Base-by-base conservation (phyloP, 2,329 filamentous ascomycete species). In the Xylariaceae sp. region DNA sequence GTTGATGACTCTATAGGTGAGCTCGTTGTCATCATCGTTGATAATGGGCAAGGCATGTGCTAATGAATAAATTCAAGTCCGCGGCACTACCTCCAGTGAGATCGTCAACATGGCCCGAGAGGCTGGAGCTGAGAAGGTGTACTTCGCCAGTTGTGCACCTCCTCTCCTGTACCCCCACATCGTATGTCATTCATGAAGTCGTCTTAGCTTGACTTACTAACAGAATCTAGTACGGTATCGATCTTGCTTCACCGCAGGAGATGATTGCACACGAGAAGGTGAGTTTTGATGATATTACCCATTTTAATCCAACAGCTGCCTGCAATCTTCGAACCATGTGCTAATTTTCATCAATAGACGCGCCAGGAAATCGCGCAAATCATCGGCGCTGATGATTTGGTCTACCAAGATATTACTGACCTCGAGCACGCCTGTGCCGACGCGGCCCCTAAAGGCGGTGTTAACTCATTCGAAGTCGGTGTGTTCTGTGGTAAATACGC, bases 401-500 rank as follows among this genome's bases (percentile, higher is more conserved):
- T 92, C 61, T 92, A 87, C 71, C 88, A 92, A 69, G 84, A 81
- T 13, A 82, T 97, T 1, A 81, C 86, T 1, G 92, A 95, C 68
- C 79, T 97, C n/a, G 87, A 88, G 70, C 84, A 81, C 35, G 86
- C 92, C 0, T 97, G 92, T 70, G 82, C 86, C 1, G 86, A 91
- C 65, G 3, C 86, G 85, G 61, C 81, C 5, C 51, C 56, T 54
- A 76, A 82, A 57, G 75, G 82, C 61, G 76, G 78, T 39, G 72
- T 83, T 67, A 79, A 79, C 7, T 79, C 87, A 57, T 97, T 97
- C 66, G 93, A 97, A 72, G 86, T 95, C 2, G 92, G 93, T 56
- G 92, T 97, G 7, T 97, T 97, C 77, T 91, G 87, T 70, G 93
- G 93, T 51, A 85, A 86, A 64, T 97, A 97, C 74, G 81, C 90